Evolutionary conservation across 2,329 filamentous ascomycete species (phyloP), one percentile per base, ranked within the genome.

Genomic region (Endoconidiophora laricicola): DNA sequence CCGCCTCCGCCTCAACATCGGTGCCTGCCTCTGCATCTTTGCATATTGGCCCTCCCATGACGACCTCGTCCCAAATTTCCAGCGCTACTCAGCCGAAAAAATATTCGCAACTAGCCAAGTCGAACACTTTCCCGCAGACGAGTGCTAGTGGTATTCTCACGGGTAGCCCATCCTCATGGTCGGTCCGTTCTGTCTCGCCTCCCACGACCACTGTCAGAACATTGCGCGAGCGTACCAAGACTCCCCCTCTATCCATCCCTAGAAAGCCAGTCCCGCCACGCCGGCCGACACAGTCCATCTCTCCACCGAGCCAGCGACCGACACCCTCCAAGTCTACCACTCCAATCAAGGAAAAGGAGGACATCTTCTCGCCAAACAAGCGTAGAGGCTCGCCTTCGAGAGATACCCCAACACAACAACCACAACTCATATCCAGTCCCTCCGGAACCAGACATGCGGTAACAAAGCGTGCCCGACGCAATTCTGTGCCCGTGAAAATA

Each of bases 401-500:
- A 44, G 40, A 26, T 29, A 7, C 33, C 14, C 57, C 60, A 53
- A 57, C 56, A 52, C 60, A 60, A 59, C 60, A 63, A 58, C 58
- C 57, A 36, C 56, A 37, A 46, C 53, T 24, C 4, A 23, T 41
- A 37, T 40, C 20, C 9, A 24, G 33, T 24, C 46, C 38, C 18
- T 18, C 42, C 20, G 45, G 46, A 24, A 33, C 47, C 3, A 22
- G 41, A 14, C 36, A 41, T 9, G 14, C 38, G 4, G 38, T 47
- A 4, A 26, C 38, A 3, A 82, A 82, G 60, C 71, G 78, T 41
- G 62, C 69, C 26, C 73, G 68, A 55, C 67, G 71, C 33, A 71
- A 72, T 42, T 63, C 66, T 12, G 65, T 63, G 5, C 69, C 72
- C 6, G 66, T 73, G 39, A 82, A 79, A 59, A 57, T 73, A 6